Evolutionary conservation across 1,284 basidiomycete genomes (phyloP).

Genomic region (Megacollybia platyphylla): DNA sequence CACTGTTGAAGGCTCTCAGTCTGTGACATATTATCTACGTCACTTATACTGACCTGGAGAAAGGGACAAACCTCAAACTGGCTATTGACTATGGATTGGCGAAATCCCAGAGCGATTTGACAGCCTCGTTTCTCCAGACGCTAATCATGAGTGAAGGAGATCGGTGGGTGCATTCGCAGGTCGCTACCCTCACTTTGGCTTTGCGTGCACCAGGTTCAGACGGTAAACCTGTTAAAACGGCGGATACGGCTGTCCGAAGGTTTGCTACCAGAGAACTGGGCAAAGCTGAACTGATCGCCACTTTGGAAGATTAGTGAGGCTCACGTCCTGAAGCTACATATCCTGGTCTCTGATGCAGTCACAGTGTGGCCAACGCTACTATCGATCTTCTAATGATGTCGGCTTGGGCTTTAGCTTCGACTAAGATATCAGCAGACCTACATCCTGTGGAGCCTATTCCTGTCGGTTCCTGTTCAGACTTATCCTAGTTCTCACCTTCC

Average conservation of each 20-base stretch:
- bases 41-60: constrained; percentile 6
- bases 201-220: constrained; percentile 42
- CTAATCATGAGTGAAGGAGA: constrained; percentile 82
- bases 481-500: constrained; percentile 2
- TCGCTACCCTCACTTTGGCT: constrained; percentile 44
- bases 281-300: constrained; percentile 61
- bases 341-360: constrained; percentile 2
- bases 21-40: constrained; percentile 12
- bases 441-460: constrained; percentile 37
- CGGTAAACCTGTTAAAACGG: constrained; percentile 57
- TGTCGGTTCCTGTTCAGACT: constrained; percentile 22
- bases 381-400: constrained; percentile 62
- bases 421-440: constrained; percentile 28
- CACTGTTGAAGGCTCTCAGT: constrained; percentile 64
- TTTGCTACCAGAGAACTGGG: constrained; percentile 71
- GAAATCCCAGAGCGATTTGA: constrained; percentile 64
- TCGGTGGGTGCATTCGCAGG: constrained; percentile 58
- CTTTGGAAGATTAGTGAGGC: constrained; percentile 72
- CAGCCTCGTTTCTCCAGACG: constrained; percentile 73
- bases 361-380: constrained; percentile 69
- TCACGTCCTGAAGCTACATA: constrained; percentile 4
- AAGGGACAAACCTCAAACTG: constrained; percentile 68
- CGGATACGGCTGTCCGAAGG: constrained; percentile 52
- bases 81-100: constrained; percentile 74
- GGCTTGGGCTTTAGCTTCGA: constrained; percentile 52